Base-by-base conservation (phyloP, 148 eudicot species). In the Chenopodium quinoa region DNA sequence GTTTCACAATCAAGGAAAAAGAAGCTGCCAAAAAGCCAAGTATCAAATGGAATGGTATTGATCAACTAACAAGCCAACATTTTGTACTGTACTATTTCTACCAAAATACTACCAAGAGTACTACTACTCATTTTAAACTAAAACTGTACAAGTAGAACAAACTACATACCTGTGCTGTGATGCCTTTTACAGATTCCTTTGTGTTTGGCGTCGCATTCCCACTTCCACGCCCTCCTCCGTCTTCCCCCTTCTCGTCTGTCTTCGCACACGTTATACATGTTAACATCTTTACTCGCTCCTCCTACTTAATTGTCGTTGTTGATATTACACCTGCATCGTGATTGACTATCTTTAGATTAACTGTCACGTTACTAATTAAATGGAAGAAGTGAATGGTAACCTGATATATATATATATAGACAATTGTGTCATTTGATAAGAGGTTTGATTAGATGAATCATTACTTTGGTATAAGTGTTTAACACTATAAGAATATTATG, bases 221-320 rank as follows among this genome's bases (percentile, higher is more conserved):
- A 60, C 93, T 46, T 65, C 93, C 65, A 34, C 91, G 74, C 72
- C 87, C 82, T 86, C 92, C 82, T 86, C 92, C 83, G 85, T 90
- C 87, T 7, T 82, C 87, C 54, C 71, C 88, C 52, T 19, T 83
- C 82, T 88, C 88, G 80, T 85, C 90, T 27, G 90, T 81, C 84
- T 95, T 95, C 13, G 98, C 92, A 79, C 99, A 95, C 73, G 97
- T 93, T 71, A 95, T 91, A 86, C 99, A 95, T 86, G 99, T 93
- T 88, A 95, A 79, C 99, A 95, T 95, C 70, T 76, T 70, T 47
- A n/a, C 79, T 63, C 75, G 40, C 54, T 54, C 63, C 80, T 2
- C 44, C 44, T 40, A 40, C 44, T 40, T 8, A 40, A 40, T 67
- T 25, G 46, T n/a, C 40, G 20, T 66, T 37, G 3, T 44, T 31